Percentiles rank a stretch among this genome's conserved stretches.
These are phyloP conservation scores for Lolium rigidum DNA, from an alignment of 176 grass and related monocot genomes.

Conservation along the genomic window DNA sequence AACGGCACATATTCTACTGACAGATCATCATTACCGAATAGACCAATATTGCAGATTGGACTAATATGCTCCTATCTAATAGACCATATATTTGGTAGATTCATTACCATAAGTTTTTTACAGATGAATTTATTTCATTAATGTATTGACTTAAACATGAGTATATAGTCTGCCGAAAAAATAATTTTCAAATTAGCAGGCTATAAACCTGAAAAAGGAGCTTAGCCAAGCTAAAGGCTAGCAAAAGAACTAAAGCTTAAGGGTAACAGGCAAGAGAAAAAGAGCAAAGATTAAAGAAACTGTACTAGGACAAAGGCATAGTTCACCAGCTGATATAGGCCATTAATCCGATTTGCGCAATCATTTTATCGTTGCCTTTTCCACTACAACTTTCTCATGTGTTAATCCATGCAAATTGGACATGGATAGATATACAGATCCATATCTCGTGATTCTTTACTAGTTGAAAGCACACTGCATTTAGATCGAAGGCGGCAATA, in stretches of 20 bases:
- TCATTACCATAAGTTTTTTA: not conserved
- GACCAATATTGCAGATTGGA: constrained; percentile 13
- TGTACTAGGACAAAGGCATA: constrained; percentile 47
- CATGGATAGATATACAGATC: constrained; percentile 3
- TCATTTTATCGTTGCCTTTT: constrained; percentile 37
- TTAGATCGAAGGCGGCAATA: constrained; percentile 5
- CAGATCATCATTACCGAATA: not conserved
- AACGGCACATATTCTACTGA: not conserved
- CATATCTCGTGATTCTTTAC: constrained; percentile 49
- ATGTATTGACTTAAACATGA: not conserved
- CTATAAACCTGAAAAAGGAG: constrained; percentile 30
- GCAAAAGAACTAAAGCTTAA: constrained; percentile 61
- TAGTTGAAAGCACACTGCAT: constrained; percentile 50
- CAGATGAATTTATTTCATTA: not conserved
- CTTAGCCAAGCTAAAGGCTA: constrained; percentile 49
- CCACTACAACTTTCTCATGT: constrained; percentile 15
- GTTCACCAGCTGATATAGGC: constrained; percentile 31
- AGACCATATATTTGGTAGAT: not conserved
- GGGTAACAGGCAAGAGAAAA: constrained; percentile 41
- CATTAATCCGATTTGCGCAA: constrained; percentile 42
- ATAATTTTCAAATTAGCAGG: not conserved
- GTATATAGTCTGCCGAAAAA: not conserved
- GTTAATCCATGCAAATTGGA: constrained; percentile 31
- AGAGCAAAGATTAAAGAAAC: constrained; percentile 40
- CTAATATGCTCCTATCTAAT: constrained; percentile 25